Conservation (phyloP, 352 stramenopile species). For the Blastocystis sp. region DNA sequence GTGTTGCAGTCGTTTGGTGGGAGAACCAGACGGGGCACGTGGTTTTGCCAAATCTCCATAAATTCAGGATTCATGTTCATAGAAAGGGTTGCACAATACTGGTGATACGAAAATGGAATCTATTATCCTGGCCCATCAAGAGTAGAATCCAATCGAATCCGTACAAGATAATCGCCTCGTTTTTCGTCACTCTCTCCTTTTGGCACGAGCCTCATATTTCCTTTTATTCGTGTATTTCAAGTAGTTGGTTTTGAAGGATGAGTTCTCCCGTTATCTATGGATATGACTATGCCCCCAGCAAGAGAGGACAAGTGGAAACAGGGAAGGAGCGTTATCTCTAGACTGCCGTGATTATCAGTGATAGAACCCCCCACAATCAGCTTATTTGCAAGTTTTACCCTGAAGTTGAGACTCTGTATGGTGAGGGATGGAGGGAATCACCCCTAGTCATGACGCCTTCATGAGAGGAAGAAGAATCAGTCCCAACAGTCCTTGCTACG, state of each 20-base stretch:
- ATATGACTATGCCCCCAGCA: slow-evolving; percentile 40
- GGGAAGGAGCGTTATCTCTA: neutral
- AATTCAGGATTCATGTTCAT: neutral
- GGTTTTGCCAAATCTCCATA: too few species aligned
- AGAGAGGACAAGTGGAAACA: slow-evolving; percentile 8
- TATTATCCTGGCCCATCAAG: neutral
- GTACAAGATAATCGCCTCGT: neutral
- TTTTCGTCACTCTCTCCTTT: neutral
- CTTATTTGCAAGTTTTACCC: slow-evolving; percentile 8
- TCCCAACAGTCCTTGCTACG: slow-evolving; percentile 30
- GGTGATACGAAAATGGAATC: neutral
- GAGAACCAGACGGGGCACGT: too few species aligned
- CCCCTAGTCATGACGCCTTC: slow-evolving; percentile 38
- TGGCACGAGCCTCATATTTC: neutral
- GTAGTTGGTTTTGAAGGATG: neutral
- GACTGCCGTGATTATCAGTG: slow-evolving; percentile 27
- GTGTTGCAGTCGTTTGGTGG: neutral
- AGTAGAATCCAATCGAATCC: neutral
- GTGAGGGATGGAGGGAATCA: neutral
- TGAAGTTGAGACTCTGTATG: slow-evolving; percentile 31
- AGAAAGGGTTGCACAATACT: neutral
- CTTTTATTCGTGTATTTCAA: neutral
- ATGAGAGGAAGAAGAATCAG: slow-evolving; percentile 16
- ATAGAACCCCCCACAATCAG: neutral
- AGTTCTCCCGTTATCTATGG: neutral